phyloP scores from a whole-genome alignment of 768 basidiomycete species.

The Auriculariales sp. region DNA sequence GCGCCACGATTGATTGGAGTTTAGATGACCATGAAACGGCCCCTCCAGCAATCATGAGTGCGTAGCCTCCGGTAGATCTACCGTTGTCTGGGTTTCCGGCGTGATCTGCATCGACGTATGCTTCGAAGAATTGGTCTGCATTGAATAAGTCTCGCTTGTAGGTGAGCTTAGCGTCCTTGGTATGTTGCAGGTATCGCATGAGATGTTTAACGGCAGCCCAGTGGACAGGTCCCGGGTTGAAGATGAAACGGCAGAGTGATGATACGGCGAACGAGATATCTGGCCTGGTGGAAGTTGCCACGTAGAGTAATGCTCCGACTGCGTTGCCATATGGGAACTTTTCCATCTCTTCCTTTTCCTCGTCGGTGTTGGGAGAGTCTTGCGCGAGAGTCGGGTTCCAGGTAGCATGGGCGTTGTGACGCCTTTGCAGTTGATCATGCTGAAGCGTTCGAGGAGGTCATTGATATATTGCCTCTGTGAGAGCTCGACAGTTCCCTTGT shows the following conservation, averaged over 20 bases:
- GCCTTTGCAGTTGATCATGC: constrained; percentile 6
- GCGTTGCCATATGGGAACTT: constrained; percentile 18
- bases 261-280: constrained; percentile 21
- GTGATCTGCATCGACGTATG: neutral
- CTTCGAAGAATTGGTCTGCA: neutral
- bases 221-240: constrained; percentile 18
- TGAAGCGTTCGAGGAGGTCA: constrained; percentile 7
- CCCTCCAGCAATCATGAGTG: neutral
- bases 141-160: constrained; percentile 7
- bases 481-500: constrained; percentile 3
- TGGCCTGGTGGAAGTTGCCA: constrained; percentile 18
- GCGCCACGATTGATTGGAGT: no score
- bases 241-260: constrained; percentile 16
- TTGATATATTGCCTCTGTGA: constrained; percentile 9
- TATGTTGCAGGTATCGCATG: constrained; percentile 22
- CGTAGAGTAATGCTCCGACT: constrained; percentile 18
- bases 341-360: constrained; percentile 12
- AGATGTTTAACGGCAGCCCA: constrained; percentile 24
- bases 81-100: neutral
- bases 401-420: constrained; percentile 10
- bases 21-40: neutral
- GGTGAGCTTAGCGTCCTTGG: constrained; percentile 13
- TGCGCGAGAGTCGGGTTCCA: constrained; percentile 4
- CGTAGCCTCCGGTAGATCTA: neutral
- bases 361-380: constrained; percentile 1